These are phyloP conservation scores for Tolypocladium ovalisporum DNA, from an alignment of 2,329 filamentous ascomycete genomes.

Conservation along the genomic window DNA sequence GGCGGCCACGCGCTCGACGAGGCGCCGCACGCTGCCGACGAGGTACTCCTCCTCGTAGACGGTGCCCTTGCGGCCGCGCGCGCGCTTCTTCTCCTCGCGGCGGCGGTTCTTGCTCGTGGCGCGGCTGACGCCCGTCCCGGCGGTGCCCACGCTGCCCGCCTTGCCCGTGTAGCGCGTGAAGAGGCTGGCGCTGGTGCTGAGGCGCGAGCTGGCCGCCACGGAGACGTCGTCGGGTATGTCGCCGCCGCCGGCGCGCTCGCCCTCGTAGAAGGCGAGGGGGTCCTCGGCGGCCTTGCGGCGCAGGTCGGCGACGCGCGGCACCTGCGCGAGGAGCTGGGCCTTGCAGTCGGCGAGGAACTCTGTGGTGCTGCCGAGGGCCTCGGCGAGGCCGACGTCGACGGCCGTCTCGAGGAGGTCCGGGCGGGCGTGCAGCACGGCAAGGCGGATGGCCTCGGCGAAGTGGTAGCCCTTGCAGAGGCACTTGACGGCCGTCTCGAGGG, in stretches of 20 bases:
- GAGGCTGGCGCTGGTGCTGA: conserved; percentile 74
- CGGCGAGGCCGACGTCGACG: conserved; percentile 69
- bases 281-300: conserved; percentile 72
- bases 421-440: conserved; percentile 51
- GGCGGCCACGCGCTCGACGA: conserved; percentile 72
- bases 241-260: conserved; percentile 50
- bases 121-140: conserved; percentile 62
- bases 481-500: conserved; percentile 58
- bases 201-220: conserved; percentile 68
- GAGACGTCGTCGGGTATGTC: conserved; percentile 90
- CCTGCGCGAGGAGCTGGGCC: conserved; percentile 69
- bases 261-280: conserved; percentile 81
- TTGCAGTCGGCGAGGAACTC: conserved; percentile 93
- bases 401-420: conserved; percentile 53
- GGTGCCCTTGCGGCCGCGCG: conserved; percentile 87
- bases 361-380: conserved; percentile 71
- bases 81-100: conserved; percentile 89
- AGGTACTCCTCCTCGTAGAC: conserved; percentile 98
- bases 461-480: conserved; percentile 77
- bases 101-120: conserved; percentile 80
- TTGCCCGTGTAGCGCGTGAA: conserved; percentile 88
- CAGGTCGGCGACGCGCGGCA: conserved; percentile 76
- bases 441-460: conserved; percentile 80
- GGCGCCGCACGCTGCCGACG: conserved; percentile 71
- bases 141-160: conserved; percentile 49